These are phyloP conservation scores for Vishniacozyma victoriae DNA, from an alignment of 768 basidiomycete species.

Conservation along the genomic window DNA sequence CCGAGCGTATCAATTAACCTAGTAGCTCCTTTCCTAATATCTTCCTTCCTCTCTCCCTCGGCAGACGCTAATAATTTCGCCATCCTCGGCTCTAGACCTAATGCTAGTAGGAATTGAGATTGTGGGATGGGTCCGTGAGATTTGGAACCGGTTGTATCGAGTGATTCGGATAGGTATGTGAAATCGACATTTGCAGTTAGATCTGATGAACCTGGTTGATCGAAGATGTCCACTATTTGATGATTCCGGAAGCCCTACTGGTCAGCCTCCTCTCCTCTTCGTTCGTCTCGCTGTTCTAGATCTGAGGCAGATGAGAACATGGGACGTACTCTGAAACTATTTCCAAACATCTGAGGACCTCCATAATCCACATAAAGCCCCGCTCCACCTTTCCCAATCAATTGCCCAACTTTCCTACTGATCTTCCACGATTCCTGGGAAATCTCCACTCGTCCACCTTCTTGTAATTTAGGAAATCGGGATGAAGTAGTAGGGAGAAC, in stretches of 20 bases:
- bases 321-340: slow-evolving; percentile 70
- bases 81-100: slow-evolving; percentile 69
- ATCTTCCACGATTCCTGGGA: slow-evolving; percentile 65
- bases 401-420: slow-evolving; percentile 61
- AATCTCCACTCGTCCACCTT: slow-evolving; percentile 73
- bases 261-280: not conserved
- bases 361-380: slow-evolving; percentile 91
- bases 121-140: slow-evolving; percentile 69
- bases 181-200: slow-evolving; percentile 98
- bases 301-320: not conserved
- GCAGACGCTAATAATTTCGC: slow-evolving; percentile 58
- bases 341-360: slow-evolving; percentile 59
- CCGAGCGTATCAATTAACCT: slow-evolving; percentile 69
- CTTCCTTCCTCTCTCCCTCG: slow-evolving; percentile 49
- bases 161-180: slow-evolving; percentile 72
- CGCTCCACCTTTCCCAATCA: slow-evolving; percentile 53
- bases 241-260: slow-evolving; percentile 85
- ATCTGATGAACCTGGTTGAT: slow-evolving; percentile 79
- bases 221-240: slow-evolving; percentile 74
- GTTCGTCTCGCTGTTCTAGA: not conserved
- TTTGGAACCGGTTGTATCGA: slow-evolving; percentile 58
- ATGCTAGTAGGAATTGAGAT: slow-evolving; percentile 64
- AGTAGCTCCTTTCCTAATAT: slow-evolving; percentile 59
- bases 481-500: slow-evolving; percentile 56
- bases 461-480: slow-evolving; percentile 63